Base-by-base conservation (phyloP, 345 rosid genomes). In the Litchi chinensis region DNA sequence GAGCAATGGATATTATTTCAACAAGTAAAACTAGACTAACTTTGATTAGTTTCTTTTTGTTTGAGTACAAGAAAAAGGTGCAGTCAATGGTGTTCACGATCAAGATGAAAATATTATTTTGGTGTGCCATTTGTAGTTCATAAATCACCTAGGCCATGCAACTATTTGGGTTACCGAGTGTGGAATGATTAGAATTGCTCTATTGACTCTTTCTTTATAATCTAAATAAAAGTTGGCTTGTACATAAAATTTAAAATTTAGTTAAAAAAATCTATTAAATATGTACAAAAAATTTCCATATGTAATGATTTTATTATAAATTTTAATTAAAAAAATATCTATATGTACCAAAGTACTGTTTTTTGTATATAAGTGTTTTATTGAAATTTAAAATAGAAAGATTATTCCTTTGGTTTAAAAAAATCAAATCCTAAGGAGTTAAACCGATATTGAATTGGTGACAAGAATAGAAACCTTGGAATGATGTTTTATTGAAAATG, bases 41-140 rank as follows among this genome's bases (percentile, higher is more conserved):
- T 13, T 75, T 76, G 59, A 86, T 18, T 64, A n/a, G n/a, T 66
- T 81, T 84, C 56, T 75, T 89, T 72, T 65, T 65, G 81, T 85
- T 75, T 12, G 87, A 85, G 77, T 72, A 3, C 6, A 89, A 32
- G 70, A 87, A 95, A 39, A 90, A 74, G 41, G 86, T 68, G n/a
- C 98, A n/a, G n/a, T n/a, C 98, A 0, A 92, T 2, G 2, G 90
- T 93, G 46, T 93, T 95, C 48, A 93, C 92, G 84, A 95, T 95
- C n/a, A 88, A 2, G 44, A 95, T 93, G 78, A 93, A 79, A 32
- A 71, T 77, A 85, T 93, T 93, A 72, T 93, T 5, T 0, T 95
- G 93, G 79, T 26, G 28, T 26, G 28, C 95, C 80, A 80, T 56
- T 5, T 97, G 98, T 8, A 93, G 88, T 0, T 98, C 98, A 18